Conservation (phyloP, 495 filamentous ascomycete species). For the Penicillium argentinense region DNA sequence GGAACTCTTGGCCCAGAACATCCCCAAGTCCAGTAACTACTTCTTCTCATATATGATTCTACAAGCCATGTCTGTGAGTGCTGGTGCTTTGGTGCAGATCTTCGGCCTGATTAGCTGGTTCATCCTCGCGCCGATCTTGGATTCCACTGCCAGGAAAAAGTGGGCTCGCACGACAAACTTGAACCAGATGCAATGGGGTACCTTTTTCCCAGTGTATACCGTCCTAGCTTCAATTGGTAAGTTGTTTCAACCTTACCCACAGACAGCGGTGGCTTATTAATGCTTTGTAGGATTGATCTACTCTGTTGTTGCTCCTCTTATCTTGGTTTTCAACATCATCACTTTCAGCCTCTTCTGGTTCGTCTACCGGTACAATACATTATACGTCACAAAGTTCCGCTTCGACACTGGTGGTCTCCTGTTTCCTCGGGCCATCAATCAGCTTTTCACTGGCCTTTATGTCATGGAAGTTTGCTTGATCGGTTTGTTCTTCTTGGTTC, state of each 20-base stretch:
- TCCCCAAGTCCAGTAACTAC: slow-evolving; percentile 90
- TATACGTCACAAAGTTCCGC: slow-evolving; percentile 90
- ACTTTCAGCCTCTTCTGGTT: slow-evolving; percentile 96
- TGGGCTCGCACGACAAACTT: slow-evolving; percentile 82
- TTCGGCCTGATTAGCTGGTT: slow-evolving; percentile 76
- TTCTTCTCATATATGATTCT: slow-evolving; percentile 99
- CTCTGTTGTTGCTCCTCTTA: slow-evolving; percentile 84
- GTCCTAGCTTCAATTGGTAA: slow-evolving; percentile 88
- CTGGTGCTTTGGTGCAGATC: slow-evolving; percentile 87
- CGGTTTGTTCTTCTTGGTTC: slow-evolving; percentile 86
- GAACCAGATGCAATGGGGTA: slow-evolving; percentile 82
- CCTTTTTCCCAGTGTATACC: slow-evolving; percentile 93
- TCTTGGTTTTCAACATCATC: slow-evolving; percentile 89
- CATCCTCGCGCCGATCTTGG: slow-evolving; percentile 71
- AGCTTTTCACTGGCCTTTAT: slow-evolving; percentile 92
- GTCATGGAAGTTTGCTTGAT: slow-evolving; percentile 91
- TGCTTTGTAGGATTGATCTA: slow-evolving; percentile 69
- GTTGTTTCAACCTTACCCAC: slow-evolving; percentile 13
- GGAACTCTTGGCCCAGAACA: slow-evolving; percentile 71
- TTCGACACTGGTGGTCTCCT: slow-evolving; percentile 92
- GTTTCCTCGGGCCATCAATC: slow-evolving; percentile 92
- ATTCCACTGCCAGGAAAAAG: slow-evolving; percentile 86
- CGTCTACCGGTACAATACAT: slow-evolving; percentile 92
- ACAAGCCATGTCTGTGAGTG: slow-evolving; percentile 86
- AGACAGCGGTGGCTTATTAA: slow-evolving; percentile 3